These are phyloP conservation scores for Amanita thiersii DNA, from an alignment of 768 basidiomycete genomes.

Conservation along the genomic window DNA sequence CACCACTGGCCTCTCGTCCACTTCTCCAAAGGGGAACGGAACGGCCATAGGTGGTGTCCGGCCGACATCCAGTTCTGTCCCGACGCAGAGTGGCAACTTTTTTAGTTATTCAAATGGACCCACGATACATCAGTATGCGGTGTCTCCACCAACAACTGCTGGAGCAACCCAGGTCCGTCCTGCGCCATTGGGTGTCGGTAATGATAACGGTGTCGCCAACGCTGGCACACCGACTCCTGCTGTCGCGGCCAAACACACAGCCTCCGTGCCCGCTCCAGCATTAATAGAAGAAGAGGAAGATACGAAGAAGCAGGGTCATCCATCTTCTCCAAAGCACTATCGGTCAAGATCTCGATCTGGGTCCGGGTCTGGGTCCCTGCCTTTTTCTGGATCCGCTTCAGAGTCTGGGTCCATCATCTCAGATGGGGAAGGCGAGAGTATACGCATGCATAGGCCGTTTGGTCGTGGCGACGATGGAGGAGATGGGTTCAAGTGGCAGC, in stretches of 20 bases:
- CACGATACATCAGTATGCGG: conserved; percentile 57
- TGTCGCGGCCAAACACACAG: neutral
- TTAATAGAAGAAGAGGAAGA: conserved; percentile 3
- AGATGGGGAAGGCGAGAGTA: conserved; percentile 15
- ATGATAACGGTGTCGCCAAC: conserved; percentile 9
- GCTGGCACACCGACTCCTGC: neutral
- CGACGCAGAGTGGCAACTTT: conserved; percentile 22
- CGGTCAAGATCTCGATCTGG: conserved; percentile 17
- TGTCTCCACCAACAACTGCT: conserved; percentile 27
- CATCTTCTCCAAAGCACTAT: neutral
- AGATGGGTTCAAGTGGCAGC: too few relatives aligned
- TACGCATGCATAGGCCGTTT: too few relatives aligned
- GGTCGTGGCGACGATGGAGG: too few relatives aligned
- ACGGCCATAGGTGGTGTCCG: conserved; percentile 12
- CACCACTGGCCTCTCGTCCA: conserved; percentile 2
- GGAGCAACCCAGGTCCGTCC: conserved; percentile 52
- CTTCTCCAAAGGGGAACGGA: conserved; percentile 10
- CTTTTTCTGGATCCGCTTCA: conserved; percentile 19
- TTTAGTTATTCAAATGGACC: conserved; percentile 34
- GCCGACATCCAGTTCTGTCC: conserved; percentile 47
- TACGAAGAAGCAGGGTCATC: neutral
- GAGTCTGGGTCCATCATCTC: conserved; percentile 16
- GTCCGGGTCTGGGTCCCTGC: conserved; percentile 24
- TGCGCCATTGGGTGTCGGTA: conserved; percentile 37
- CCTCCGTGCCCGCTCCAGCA: neutral